These are phyloP conservation scores for Lathyrus tuberosus DNA, from an alignment of 306 rosid genomes.

Conservation along the genomic window DNA sequence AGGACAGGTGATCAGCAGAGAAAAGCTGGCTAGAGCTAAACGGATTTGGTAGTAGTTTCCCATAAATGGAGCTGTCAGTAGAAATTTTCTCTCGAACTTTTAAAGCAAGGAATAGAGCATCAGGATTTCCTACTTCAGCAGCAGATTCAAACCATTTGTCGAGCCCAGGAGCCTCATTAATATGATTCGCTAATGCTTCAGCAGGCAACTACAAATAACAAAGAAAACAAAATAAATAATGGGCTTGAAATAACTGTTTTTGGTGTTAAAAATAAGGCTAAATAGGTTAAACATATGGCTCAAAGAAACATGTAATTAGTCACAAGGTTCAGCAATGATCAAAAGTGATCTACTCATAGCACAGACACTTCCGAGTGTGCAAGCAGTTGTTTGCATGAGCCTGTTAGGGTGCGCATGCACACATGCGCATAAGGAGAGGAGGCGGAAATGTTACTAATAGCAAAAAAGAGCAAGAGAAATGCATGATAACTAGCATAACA, in stretches of 20 bases:
- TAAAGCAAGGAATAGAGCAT: constrained; percentile 84
- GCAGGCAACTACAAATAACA: constrained; percentile 60
- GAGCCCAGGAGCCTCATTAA: constrained; percentile 80
- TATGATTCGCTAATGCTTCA: constrained; percentile 59
- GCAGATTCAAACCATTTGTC: constrained; percentile 84
- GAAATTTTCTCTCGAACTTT: constrained; percentile 58
- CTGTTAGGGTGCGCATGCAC: not conserved
- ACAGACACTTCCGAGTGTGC: not conserved
- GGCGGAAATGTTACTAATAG: constrained; percentile 2
- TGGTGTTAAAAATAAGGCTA: not conserved
- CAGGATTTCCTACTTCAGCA: constrained; percentile 83
- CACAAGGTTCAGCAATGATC: constrained; percentile 10
- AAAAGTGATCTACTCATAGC: constrained; percentile 11
- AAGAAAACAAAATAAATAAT: not conserved
- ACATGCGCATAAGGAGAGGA: not conserved
- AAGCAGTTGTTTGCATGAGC: constrained; percentile 11
- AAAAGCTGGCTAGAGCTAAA: constrained; percentile 67
- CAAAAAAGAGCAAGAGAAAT: not conserved
- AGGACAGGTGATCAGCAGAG: constrained; percentile 65
- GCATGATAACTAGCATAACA: not conserved
- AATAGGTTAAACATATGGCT: constrained; percentile 8
- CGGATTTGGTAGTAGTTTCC: constrained; percentile 72
- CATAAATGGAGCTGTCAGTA: constrained; percentile 54
- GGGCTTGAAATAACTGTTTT: constrained; percentile 2
- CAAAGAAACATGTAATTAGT: not conserved